Evolutionary conservation across 2,329 filamentous ascomycete genomes (phyloP).

Genomic region (Epichloe brachyelytri): DNA sequence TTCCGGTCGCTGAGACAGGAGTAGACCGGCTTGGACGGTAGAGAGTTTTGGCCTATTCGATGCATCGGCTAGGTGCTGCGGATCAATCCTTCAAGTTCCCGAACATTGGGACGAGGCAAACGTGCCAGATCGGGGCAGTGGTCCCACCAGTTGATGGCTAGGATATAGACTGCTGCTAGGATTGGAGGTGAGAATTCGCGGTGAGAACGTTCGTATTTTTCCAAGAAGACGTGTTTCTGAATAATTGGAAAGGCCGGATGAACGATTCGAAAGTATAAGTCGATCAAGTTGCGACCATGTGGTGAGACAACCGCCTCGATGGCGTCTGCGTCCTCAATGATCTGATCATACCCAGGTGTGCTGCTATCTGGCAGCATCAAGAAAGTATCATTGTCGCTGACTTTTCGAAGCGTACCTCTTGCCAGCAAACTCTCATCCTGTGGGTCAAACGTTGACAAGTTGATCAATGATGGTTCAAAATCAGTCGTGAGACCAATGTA

Average conservation of each 20-base stretch:
- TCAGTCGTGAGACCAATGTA: slow-evolving; percentile 76
- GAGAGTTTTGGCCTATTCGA: slow-evolving; percentile 74
- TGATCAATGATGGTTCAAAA: slow-evolving; percentile 73
- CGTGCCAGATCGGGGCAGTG: slow-evolving; percentile 53
- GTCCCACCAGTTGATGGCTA: slow-evolving; percentile 83
- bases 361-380: slow-evolving; percentile 63
- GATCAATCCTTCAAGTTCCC: slow-evolving; percentile 60
- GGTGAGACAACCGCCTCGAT: slow-evolving; percentile 66
- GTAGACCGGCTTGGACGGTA: slow-evolving; percentile 62
- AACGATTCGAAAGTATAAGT: slow-evolving; percentile 69
- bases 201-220: slow-evolving; percentile 62
- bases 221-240: slow-evolving; percentile 67
- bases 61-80: slow-evolving; percentile 61
- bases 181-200: slow-evolving; percentile 64
- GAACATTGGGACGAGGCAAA: slow-evolving; percentile 57
- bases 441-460: slow-evolving; percentile 66
- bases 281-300: slow-evolving; percentile 63
- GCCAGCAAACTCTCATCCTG: slow-evolving; percentile 68
- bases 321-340: slow-evolving; percentile 52
- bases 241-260: slow-evolving; percentile 75
- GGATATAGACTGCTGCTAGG: slow-evolving; percentile 68
- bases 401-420: slow-evolving; percentile 56
- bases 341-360: slow-evolving; percentile 59
- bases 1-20: slow-evolving; percentile 63
- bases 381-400: slow-evolving; percentile 68